Evolutionary conservation across 2,329 filamentous ascomycete genomes (phyloP), one percentile per base, ranked within the genome.

Genomic region (Chrysoporthe puriensis): DNA sequence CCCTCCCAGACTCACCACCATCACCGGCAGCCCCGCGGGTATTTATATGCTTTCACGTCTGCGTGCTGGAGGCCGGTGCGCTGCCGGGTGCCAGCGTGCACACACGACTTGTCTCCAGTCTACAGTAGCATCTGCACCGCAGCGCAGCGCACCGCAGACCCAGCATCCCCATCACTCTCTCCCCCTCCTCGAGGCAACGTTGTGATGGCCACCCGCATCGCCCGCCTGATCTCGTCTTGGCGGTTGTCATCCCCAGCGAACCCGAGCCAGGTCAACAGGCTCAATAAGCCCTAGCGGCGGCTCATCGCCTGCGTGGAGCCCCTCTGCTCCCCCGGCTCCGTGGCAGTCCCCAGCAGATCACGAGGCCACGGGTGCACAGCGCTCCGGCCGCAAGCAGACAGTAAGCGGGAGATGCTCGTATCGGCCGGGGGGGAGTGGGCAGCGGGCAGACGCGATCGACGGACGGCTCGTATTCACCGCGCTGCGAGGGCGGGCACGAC

Each of bases 381-480:
- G 21, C 26, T 21, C 21, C 64, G 62, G 61, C 34, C 40, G 46
- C 46, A n/a, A 26, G 42, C 13, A 57, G 40, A 16, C 18, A 48
- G 36, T 16, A 32, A 52, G 36, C 26, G 21, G 14, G 21, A 14
- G n/a, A 43, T 46, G 11, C 52, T 63, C 62, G 62, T 63, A 46
- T 63, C 7, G 21, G 36, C 56, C 13, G 21, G 40, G 13, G 14
- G 56, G 66, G 54, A 18, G n/a, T 48, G 60, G 14, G 21, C 50
- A 54, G 26, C 50, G 26, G 66, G 62, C 56, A 54, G 36, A 65
- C 62, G 65, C 62, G 66, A 67, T 67, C 66, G 66, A 61, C 66
- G 50, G 18, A 26, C 26, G 26, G 26, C 59, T 67, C 66, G 66
- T 67, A 67, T 67, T 64, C 66, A 57, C 36, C 36, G 36, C 36